These are phyloP conservation scores for Aplosporella prunicola DNA, from an alignment of 2,329 filamentous ascomycete species.

Conservation along the genomic window DNA sequence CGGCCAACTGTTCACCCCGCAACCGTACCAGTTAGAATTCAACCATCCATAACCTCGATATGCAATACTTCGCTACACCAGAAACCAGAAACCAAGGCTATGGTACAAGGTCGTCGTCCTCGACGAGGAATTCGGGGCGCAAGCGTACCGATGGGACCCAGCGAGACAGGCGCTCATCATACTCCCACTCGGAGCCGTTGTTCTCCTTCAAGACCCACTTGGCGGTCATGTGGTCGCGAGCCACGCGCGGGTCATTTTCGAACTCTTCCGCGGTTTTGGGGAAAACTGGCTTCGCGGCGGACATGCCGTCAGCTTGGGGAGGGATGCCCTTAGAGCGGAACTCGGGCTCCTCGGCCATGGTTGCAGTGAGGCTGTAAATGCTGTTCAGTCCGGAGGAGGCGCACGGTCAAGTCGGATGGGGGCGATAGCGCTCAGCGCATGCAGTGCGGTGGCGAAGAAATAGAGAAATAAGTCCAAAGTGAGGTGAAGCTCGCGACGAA, in stretches of 20 bases:
- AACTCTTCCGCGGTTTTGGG: conserved; percentile 15
- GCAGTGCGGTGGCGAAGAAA: no score
- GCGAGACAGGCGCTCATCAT: conserved; percentile 57
- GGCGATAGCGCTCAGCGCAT: no score
- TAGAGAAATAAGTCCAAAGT: no score
- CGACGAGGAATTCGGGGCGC: conserved; percentile 13
- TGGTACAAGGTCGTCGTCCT: conserved; percentile 6
- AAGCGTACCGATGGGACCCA: conserved; percentile 60
- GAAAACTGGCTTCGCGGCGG: conserved; percentile 6
- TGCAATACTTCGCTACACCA: conserved; percentile 7
- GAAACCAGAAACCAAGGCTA: conserved; percentile 19
- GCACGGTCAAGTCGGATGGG: no score
- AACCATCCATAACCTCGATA: conserved; percentile 5
- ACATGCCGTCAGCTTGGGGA: conserved; percentile 1
- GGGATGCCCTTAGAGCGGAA: neutral
- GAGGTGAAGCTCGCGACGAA: no score
- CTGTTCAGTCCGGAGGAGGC: no score
- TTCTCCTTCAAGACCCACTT: conserved; percentile 18
- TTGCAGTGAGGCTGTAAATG: no score
- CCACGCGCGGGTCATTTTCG: conserved; percentile 15
- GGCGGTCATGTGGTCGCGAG: conserved; percentile 20
- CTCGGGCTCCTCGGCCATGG: neutral
- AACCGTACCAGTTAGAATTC: conserved; percentile 24
- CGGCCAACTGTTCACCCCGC: conserved; percentile 42
- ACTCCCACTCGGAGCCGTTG: conserved; percentile 66